A percentile compares a stretch with the other conserved stretches of the same genome.
Conservation (phyloP, 139 green algal genomes). For the Penium margaritaceum region DNA sequence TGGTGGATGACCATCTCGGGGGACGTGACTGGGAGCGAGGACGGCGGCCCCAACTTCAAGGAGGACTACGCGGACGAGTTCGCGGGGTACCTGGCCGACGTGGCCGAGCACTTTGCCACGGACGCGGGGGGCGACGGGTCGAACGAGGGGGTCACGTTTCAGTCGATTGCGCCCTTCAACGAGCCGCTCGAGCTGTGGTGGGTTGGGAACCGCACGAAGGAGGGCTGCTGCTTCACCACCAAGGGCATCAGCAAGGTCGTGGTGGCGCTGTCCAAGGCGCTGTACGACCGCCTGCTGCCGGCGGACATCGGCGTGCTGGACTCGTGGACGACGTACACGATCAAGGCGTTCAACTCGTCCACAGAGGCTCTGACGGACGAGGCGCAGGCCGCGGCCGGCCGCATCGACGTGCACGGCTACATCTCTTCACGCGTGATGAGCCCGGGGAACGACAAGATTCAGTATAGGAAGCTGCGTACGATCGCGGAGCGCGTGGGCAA, state of each 20-base stretch:
- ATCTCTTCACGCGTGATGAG: background rate
- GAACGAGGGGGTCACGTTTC: slow-evolving; percentile 15
- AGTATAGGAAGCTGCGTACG: slow-evolving; percentile 10
- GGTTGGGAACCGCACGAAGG: slow-evolving; percentile 35
- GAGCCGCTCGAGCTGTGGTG: slow-evolving; percentile 40
- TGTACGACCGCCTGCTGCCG: background rate
- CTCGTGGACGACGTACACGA: slow-evolving; percentile 3
- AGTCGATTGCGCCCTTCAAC: slow-evolving; percentile 47
- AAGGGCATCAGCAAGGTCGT: background rate
- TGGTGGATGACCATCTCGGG: slow-evolving; percentile 47
- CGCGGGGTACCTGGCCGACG: slow-evolving; percentile 41
- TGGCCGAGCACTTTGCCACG: slow-evolving; percentile 25
- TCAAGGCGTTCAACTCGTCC: background rate
- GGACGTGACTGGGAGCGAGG: slow-evolving; percentile 10
- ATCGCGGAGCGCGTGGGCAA: slow-evolving; percentile 16
- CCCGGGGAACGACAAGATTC: background rate
- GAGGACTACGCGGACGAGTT: slow-evolving; percentile 32
- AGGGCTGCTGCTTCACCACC: slow-evolving; percentile 34
- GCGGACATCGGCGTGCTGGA: background rate
- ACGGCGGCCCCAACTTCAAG: slow-evolving; percentile 29
- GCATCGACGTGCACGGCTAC: slow-evolving; percentile 4
- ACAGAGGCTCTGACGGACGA: background rate
- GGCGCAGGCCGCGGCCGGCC: background rate
- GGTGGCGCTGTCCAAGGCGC: background rate
- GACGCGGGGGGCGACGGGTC: no score